These are phyloP conservation scores for Chalciporus piperatus DNA, from an alignment of 768 basidiomycete genomes.

Conservation along the genomic window DNA sequence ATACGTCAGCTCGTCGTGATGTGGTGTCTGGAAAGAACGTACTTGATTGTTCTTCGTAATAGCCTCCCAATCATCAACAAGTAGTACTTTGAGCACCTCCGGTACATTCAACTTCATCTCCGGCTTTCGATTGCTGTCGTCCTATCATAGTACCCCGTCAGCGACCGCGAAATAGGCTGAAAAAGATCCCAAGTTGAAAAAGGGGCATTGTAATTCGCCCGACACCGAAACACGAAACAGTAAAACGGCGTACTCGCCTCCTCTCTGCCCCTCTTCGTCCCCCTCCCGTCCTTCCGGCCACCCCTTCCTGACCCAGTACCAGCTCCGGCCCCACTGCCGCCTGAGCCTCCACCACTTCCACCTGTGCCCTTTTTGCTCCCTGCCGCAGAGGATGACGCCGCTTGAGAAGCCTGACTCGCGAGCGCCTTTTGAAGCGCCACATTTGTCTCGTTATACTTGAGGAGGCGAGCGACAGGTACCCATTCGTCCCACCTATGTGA, in stretches of 20 bases:
- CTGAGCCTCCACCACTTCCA: slow-evolving; percentile 19
- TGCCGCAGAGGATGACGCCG: slow-evolving; percentile 36
- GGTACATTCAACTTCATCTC: slow-evolving; percentile 92
- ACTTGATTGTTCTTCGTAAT: slow-evolving; percentile 95
- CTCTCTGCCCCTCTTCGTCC: slow-evolving; percentile 71
- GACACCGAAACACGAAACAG: not conserved
- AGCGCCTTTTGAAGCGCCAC: slow-evolving; percentile 75
- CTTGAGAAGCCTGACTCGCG: slow-evolving; percentile 41
- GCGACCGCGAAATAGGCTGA: not conserved
- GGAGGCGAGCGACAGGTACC: slow-evolving; percentile 77
- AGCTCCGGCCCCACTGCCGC: slow-evolving; percentile 26
- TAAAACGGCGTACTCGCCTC: slow-evolving; percentile 45
- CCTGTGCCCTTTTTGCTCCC: slow-evolving; percentile 26
- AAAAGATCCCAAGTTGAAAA: not conserved
- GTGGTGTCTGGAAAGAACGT: slow-evolving; percentile 5
- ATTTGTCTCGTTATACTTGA: slow-evolving; percentile 83
- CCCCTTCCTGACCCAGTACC: slow-evolving; percentile 29
- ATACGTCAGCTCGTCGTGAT: not conserved
- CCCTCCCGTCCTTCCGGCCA: slow-evolving; percentile 59
- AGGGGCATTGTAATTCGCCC: not conserved
- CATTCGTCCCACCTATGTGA: slow-evolving; percentile 90
- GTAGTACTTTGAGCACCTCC: slow-evolving; percentile 80
- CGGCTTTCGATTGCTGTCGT: slow-evolving; percentile 73
- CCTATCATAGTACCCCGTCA: slow-evolving; percentile 38
- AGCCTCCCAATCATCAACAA: slow-evolving; percentile 98